These are phyloP conservation scores for Pholiota adiposa DNA, from an alignment of 1,284 basidiomycete species.

Conservation along the genomic window DNA sequence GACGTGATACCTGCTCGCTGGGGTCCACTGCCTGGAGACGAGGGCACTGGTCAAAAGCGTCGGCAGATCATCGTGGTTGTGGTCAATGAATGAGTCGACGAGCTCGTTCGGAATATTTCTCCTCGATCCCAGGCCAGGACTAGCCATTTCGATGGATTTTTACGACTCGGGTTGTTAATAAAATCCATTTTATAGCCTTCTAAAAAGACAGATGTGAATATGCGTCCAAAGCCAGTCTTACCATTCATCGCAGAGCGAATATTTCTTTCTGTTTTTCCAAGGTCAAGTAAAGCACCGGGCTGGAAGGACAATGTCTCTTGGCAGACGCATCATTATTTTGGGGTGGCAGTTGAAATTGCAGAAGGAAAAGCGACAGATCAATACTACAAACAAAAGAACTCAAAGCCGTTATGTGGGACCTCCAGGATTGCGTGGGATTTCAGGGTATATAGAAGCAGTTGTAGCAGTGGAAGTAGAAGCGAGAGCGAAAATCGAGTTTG, in stretches of 20 bases:
- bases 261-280: conserved; percentile 23
- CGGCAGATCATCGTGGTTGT: conserved; percentile 28
- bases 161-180: neutral
- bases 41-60: conserved; percentile 27
- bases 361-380: conserved; percentile 19
- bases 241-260: neutral
- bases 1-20: conserved; percentile 30
- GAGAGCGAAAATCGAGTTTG: conserved; percentile 6
- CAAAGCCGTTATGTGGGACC: conserved; percentile 15
- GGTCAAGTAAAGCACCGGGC: conserved; percentile 18
- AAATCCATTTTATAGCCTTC: conserved; percentile 15
- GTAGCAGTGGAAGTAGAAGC: conserved; percentile 13
- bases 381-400: conserved; percentile 20
- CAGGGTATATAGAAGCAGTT: conserved; percentile 5
- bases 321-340: conserved; percentile 19
- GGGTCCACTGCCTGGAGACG: conserved; percentile 30
- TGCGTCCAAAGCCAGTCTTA: conserved; percentile 9
- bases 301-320: conserved; percentile 7
- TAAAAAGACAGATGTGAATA: conserved; percentile 7
- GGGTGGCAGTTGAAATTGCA: conserved; percentile 21
- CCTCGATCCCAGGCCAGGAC: neutral
- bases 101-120: conserved; percentile 26
- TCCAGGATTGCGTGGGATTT: conserved; percentile 10
- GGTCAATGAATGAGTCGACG: conserved; percentile 34
- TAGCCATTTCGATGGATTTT: conserved; percentile 9